These are phyloP conservation scores for Botrytis aclada DNA, from an alignment of 2,329 filamentous ascomycete species.

Conservation along the genomic window DNA sequence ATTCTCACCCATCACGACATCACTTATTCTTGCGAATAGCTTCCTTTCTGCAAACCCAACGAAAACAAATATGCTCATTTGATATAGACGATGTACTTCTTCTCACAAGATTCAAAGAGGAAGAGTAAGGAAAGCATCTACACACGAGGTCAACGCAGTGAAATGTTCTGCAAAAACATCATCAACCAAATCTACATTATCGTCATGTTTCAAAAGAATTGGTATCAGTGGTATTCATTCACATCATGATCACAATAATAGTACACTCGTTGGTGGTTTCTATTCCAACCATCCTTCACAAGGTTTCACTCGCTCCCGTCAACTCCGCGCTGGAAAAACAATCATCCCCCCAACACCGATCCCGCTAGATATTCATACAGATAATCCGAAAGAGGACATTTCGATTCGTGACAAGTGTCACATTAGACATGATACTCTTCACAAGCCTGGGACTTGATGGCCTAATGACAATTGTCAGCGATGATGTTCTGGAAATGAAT, in stretches of 20 bases:
- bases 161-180: neutral
- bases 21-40: neutral
- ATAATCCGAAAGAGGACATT: neutral
- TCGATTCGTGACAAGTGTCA: neutral
- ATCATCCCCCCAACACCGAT: neutral
- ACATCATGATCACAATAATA: neutral
- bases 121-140: neutral
- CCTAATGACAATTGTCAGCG: neutral
- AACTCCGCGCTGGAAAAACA: neutral
- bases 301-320: neutral
- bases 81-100: neutral
- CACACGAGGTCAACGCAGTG: neutral
- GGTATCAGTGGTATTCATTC: neutral
- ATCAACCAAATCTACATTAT: too few relatives aligned
- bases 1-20: neutral
- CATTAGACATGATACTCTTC: neutral
- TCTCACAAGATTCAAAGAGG: neutral
- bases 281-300: neutral
- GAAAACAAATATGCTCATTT: neutral
- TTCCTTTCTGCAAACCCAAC: neutral
- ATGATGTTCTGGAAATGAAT: too few relatives aligned
- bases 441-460: conserved; percentile 4
- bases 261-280: neutral
- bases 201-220: neutral
- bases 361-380: neutral